These are phyloP conservation scores for Leccinum pellstonianum DNA, from an alignment of 768 basidiomycete genomes.

Conservation along the genomic window DNA sequence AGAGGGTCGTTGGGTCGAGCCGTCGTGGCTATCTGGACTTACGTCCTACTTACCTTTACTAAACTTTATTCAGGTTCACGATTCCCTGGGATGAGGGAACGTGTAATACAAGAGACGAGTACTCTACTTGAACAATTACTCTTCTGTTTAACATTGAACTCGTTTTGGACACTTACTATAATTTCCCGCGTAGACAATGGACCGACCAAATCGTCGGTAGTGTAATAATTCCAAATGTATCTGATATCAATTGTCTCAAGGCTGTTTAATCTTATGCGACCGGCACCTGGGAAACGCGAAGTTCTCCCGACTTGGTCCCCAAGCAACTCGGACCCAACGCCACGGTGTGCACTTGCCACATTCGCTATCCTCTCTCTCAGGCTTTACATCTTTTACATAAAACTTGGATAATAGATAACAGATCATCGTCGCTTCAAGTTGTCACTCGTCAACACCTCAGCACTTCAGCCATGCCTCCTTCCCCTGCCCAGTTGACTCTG, in stretches of 20 bases:
- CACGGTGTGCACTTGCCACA: background rate
- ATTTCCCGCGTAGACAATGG: conserved; percentile 1
- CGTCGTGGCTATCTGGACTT: conserved; percentile 12
- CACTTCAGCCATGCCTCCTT: conserved; percentile 18
- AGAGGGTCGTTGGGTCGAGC: conserved; percentile 32
- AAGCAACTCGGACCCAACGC: background rate
- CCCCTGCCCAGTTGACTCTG: conserved; percentile 22
- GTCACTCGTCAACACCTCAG: background rate
- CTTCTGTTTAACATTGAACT: conserved; percentile 1
- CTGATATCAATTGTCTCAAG: background rate
- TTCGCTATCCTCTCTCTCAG: background rate
- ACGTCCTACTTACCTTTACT: conserved; percentile 14
- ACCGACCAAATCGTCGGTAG: conserved; percentile 3
- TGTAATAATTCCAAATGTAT: background rate
- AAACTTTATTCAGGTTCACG: conserved; percentile 14
- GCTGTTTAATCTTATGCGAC: background rate
- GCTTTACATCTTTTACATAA: background rate
- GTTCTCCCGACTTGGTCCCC: background rate
- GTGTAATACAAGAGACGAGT: conserved; percentile 1
- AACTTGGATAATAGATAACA: background rate
- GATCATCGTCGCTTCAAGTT: background rate
- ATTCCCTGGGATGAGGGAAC: conserved; percentile 12
- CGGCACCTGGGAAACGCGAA: background rate
- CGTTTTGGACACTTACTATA: conserved; percentile 2
- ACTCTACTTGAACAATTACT: conserved; percentile 9